Conservation (phyloP, 352 stramenopile genomes). For the Phytophthora foliorum region DNA sequence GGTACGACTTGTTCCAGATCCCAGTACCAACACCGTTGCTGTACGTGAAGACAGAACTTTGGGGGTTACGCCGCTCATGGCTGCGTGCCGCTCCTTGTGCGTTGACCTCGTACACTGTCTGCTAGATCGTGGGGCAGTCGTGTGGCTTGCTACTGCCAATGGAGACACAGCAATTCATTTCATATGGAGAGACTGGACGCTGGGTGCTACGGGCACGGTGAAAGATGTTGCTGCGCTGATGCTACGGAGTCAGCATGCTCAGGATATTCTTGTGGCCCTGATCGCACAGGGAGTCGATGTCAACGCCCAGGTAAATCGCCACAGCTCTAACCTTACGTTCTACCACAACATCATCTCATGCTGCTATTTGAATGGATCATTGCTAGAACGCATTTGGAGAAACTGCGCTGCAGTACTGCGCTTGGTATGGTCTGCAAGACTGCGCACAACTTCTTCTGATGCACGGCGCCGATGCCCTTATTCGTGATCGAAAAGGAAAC, state of each 20-base stretch:
- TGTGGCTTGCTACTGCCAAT: slow-evolving; percentile 67
- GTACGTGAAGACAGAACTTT: slow-evolving; percentile 39
- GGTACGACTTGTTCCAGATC: slow-evolving; percentile 26
- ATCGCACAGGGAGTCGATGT: slow-evolving; percentile 45
- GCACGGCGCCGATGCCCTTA: slow-evolving; percentile 44
- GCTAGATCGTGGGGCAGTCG: slow-evolving; percentile 57
- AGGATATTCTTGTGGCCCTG: slow-evolving; percentile 53
- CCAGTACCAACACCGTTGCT: slow-evolving; percentile 3
- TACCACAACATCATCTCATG: background rate
- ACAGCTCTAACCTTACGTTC: background rate
- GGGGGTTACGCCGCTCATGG: slow-evolving; percentile 77
- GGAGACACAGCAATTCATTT: slow-evolving; percentile 78
- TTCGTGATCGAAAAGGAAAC: slow-evolving; percentile 48
- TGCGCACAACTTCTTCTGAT: slow-evolving; percentile 65
- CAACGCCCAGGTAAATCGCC: slow-evolving; percentile 59
- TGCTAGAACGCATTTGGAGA: slow-evolving; percentile 74
- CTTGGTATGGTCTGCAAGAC: slow-evolving; percentile 59
- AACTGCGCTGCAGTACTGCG: slow-evolving; percentile 64
- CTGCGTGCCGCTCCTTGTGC: slow-evolving; percentile 57
- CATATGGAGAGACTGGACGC: slow-evolving; percentile 58
- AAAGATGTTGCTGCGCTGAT: slow-evolving; percentile 40
- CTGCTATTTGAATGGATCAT: background rate
- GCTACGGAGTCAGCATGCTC: slow-evolving; percentile 45
- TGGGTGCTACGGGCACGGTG: slow-evolving; percentile 31
- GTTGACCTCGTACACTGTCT: slow-evolving; percentile 61